Percentiles rank a stretch among this genome's conserved stretches.
Conservation (phyloP, 140 eudicot species). For the Cichorium intybus region DNA sequence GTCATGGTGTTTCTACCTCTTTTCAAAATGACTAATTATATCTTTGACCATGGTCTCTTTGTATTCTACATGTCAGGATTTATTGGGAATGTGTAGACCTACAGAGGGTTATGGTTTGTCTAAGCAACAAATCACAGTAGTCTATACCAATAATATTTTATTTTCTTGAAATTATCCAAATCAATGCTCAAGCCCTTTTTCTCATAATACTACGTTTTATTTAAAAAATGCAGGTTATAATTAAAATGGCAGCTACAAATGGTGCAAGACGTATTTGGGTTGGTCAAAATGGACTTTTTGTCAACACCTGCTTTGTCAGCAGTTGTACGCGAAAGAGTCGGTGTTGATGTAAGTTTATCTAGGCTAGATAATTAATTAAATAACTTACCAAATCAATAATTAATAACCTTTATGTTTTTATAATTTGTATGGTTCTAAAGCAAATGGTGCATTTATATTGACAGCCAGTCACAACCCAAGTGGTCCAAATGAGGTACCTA, state of each 20-base stretch:
- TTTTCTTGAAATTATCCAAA: too few species aligned
- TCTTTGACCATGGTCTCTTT: too few species aligned
- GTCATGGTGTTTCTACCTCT: too few species aligned
- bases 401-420: not conserved
- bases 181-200: too few species aligned
- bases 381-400: constrained; percentile 1
- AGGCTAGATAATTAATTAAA: not conserved
- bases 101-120: too few species aligned
- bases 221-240: constrained; percentile 57
- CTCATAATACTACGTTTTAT: not conserved
- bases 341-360: constrained; percentile 65
- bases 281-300: constrained; percentile 79
- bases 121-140: too few species aligned
- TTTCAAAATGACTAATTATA: too few species aligned
- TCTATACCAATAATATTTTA: too few species aligned
- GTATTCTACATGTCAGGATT: too few species aligned
- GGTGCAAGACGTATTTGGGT: constrained; percentile 95
- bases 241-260: constrained; percentile 94
- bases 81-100: too few species aligned
- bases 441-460: constrained; percentile 89
- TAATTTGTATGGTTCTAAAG: constrained; percentile 74
- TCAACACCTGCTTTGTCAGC: constrained; percentile 98
- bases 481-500: constrained; percentile 95
- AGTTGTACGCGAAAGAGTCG: constrained; percentile 91
- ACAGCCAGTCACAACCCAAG: constrained; percentile 99